Evolutionary conservation across 2,329 filamentous ascomycete genomes (phyloP).

Genomic region (Proliferodiscus dingleyae): DNA sequence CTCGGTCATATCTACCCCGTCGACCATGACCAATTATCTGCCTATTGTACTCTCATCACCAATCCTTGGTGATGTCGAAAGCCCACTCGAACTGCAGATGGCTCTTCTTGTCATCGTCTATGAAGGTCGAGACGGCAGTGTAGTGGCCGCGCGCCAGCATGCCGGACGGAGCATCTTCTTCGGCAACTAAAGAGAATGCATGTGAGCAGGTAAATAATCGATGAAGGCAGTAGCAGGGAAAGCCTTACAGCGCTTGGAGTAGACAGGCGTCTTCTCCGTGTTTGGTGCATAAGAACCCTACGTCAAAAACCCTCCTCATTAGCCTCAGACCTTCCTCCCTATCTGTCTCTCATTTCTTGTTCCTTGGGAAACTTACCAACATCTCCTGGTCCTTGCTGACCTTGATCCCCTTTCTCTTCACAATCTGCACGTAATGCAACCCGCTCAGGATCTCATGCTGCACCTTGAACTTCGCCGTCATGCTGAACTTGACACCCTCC

Average conservation of each 20-base stretch:
- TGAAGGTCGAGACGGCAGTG: conserved; percentile 81
- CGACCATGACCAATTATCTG: too few species aligned
- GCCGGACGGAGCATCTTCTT: conserved; percentile 87
- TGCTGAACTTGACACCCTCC: conserved; percentile 88
- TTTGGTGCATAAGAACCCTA: conserved; percentile 91
- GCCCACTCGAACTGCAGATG: conserved; percentile 94
- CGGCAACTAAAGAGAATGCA: conserved; percentile 56
- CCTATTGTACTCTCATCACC: too few species aligned
- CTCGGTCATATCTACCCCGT: too few species aligned
- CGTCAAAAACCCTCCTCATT: conserved; percentile 11
- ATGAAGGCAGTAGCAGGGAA: conserved; percentile 18
- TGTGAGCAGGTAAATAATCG: conserved; percentile 6
- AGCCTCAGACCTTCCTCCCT: conserved; percentile 1
- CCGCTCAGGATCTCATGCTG: conserved; percentile 95
- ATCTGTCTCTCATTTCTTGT: neutral
- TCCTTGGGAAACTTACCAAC: conserved; percentile 63
- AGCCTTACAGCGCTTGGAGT: conserved; percentile 91
- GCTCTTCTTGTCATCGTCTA: conserved; percentile 89
- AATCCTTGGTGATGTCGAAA: conserved; percentile 96
- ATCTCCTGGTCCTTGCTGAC: conserved; percentile 96
- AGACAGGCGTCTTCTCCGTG: conserved; percentile 78
- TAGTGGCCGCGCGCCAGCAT: conserved; percentile 90
- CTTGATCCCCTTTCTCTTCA: conserved; percentile 82
- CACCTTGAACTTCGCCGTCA: conserved; percentile 91
- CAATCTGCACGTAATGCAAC: conserved; percentile 90